phyloP scores from a whole-genome alignment of 768 basidiomycete species.

The Pulveroboletus ravenelii region DNA sequence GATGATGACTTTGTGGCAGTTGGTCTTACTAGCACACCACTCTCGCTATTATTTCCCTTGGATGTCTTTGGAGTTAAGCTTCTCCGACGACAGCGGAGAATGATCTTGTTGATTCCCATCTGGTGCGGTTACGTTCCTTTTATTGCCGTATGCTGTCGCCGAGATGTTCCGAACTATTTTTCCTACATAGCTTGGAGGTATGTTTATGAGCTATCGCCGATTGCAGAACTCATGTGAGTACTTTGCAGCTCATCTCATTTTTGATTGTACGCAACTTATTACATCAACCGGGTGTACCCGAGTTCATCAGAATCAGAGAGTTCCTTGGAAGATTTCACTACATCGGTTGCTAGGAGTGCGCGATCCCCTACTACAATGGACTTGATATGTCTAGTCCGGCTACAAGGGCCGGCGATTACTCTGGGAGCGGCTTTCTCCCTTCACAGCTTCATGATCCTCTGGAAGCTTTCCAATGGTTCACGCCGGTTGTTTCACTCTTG shows the following conservation, averaged over 20 bases:
- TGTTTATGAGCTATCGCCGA: not conserved
- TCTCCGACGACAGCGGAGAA: conserved; percentile 7
- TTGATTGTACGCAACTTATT: conserved; percentile 11
- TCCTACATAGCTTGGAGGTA: not conserved
- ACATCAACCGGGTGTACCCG: not conserved
- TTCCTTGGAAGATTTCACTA: too few relatives aligned
- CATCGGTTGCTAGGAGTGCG: not conserved
- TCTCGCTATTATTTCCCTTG: conserved; percentile 9
- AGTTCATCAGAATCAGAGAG: conserved; percentile 1
- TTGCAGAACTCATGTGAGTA: not conserved
- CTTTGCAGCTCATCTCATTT: not conserved
- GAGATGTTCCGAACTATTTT: too few relatives aligned
- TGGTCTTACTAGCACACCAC: not conserved
- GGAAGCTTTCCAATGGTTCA: not conserved
- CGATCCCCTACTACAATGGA: not conserved
- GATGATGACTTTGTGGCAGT: not conserved
- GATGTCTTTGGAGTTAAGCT: conserved; percentile 14
- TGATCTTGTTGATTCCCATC: conserved; percentile 11
- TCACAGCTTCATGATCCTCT: not conserved
- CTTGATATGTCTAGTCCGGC: not conserved
- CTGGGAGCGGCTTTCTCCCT: not conserved
- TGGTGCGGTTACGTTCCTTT: conserved; percentile 10
- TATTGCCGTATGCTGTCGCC: conserved; percentile 3
- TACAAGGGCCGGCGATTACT: not conserved
- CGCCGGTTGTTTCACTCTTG: not conserved